These are phyloP conservation scores for Trichophyton benhamiae DNA, from an alignment of 2,329 filamentous ascomycete species.

Conservation along the genomic window DNA sequence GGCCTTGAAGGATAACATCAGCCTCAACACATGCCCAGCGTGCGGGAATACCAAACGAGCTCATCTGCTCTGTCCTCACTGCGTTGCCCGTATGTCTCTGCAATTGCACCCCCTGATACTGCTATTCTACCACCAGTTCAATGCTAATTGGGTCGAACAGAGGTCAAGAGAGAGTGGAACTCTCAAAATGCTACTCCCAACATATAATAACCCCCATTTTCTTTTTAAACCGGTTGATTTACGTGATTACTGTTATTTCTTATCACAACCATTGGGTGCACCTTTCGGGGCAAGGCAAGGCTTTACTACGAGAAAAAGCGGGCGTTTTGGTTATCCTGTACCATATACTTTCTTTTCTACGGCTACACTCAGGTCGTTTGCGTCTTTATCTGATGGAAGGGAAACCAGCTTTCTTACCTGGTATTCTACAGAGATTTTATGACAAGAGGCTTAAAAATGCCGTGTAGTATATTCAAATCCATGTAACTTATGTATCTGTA, in stretches of 20 bases:
- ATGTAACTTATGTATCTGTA: not conserved
- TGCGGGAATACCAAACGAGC: conserved; percentile 81
- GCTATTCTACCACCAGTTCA: not conserved
- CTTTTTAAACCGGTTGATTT: not conserved
- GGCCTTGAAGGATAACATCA: conserved; percentile 78
- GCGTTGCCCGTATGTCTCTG: conserved; percentile 53
- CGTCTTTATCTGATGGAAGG: not conserved
- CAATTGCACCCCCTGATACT: not conserved
- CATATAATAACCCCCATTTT: not conserved
- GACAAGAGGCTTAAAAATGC: not conserved
- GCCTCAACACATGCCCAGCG: conserved; percentile 74
- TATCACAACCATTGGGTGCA: not conserved
- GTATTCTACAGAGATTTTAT: not conserved
- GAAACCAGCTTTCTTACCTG: not conserved
- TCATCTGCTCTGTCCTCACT: conserved; percentile 78
- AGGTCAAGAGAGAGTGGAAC: not conserved
- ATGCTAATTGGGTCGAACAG: not conserved
- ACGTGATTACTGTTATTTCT: not conserved
- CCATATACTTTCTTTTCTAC: not conserved
- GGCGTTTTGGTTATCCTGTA: conserved; percentile 2
- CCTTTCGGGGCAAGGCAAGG: not conserved
- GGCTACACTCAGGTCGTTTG: not conserved
- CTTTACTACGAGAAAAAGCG: conserved; percentile 1
- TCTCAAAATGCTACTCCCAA: not conserved
- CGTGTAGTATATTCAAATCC: not conserved